A percentile compares a stretch with the other conserved stretches of the same genome.
Conservation (phyloP, 305 asterid genomes). For the Plantago lanceolata region DNA sequence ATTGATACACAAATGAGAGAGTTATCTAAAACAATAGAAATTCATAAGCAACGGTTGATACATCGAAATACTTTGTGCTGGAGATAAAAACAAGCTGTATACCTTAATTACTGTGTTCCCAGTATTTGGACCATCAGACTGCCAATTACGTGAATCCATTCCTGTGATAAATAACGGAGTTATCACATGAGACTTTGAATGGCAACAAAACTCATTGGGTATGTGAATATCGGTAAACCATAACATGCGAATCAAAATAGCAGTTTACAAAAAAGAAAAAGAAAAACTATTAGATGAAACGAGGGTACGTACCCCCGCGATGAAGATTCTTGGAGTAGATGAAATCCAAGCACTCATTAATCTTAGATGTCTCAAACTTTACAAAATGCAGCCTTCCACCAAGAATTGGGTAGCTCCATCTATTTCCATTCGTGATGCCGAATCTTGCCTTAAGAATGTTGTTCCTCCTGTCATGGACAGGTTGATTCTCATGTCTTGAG, state of each 20-base stretch:
- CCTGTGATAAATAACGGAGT: slow-evolving; percentile 44
- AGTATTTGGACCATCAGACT: slow-evolving; percentile 51
- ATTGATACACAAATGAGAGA: not conserved
- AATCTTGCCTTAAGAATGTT: slow-evolving; percentile 57
- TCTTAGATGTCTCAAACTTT: slow-evolving; percentile 85
- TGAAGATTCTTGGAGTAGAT: slow-evolving; percentile 97
- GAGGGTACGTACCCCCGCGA: slow-evolving; percentile 60
- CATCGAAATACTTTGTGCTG: slow-evolving; percentile 15
- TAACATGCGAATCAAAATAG: slow-evolving; percentile 10
- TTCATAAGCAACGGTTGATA: slow-evolving; percentile 8
- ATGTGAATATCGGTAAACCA: slow-evolving; percentile 9
- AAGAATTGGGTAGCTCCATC: slow-evolving; percentile 90
- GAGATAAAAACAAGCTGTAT: slow-evolving; percentile 22
- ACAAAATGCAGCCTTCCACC: slow-evolving; percentile 99
- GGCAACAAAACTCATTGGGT: slow-evolving; percentile 7
- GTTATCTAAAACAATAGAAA: not conserved
- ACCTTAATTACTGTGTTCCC: slow-evolving; percentile 88
- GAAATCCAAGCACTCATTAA: slow-evolving; percentile 90
- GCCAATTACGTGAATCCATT: slow-evolving; percentile 69
- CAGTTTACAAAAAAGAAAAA: slow-evolving; percentile 16
- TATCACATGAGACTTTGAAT: slow-evolving; percentile 9
- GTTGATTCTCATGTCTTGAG: slow-evolving; percentile 83
- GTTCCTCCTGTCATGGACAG: slow-evolving; percentile 68
- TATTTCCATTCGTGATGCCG: slow-evolving; percentile 54
- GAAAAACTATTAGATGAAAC: slow-evolving; percentile 18